Evolutionary conservation across 1,139 yeast genomes (phyloP).

Genomic region (Geotrichum cucujoidarum): DNA sequence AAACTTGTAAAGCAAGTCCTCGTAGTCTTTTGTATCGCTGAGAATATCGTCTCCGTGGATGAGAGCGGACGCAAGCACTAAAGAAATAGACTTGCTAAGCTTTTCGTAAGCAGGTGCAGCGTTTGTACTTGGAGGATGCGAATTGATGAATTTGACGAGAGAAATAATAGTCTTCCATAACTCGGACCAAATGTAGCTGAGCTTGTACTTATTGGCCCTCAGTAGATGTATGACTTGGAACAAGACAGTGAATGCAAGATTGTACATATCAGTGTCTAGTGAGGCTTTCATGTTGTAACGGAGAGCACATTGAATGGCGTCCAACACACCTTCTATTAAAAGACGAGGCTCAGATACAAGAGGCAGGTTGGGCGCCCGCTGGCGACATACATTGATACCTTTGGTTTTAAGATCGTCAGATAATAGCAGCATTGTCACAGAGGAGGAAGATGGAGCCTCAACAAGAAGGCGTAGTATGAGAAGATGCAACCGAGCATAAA

Average conservation of each 20-base stretch:
- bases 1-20: constrained; percentile 35
- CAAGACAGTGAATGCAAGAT: constrained; percentile 28
- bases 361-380: constrained; percentile 32
- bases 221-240: constrained; percentile 30
- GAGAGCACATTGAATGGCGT: constrained; percentile 33
- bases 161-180: constrained; percentile 38
- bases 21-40: constrained; percentile 33
- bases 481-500: constrained; percentile 34
- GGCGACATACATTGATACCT: constrained; percentile 27
- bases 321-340: constrained; percentile 36
- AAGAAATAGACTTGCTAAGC: constrained; percentile 27
- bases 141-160: constrained; percentile 28
- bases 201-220: constrained; percentile 22
- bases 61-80: constrained; percentile 31
- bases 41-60: constrained; percentile 36
- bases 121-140: constrained; percentile 23
- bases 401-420: constrained; percentile 22
- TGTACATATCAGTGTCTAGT: constrained; percentile 34
- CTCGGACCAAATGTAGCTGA: constrained; percentile 39
- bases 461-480: constrained; percentile 33
- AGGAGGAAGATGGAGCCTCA: constrained; percentile 29
- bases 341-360: constrained; percentile 25
- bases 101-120: constrained; percentile 20
- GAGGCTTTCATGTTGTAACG: constrained; percentile 34
- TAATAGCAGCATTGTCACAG: constrained; percentile 24